Evolutionary conservation across 1,139 yeast genomes (phyloP).

Genomic region (Arxiozyma slooffiae): DNA sequence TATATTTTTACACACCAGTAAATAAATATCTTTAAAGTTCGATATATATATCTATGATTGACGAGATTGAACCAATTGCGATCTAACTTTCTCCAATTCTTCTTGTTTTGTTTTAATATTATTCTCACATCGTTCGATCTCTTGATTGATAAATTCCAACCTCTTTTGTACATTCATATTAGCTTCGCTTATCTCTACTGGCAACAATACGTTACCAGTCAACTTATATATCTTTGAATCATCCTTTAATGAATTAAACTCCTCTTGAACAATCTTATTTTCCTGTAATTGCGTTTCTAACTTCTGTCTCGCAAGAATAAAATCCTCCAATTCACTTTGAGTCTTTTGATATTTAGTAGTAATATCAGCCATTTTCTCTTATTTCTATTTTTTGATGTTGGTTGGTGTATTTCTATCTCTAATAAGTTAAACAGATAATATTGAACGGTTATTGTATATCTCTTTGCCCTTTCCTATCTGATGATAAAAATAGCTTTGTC

Average conservation of each 20-base stretch:
- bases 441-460: neutral
- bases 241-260: slow-evolving; percentile 53
- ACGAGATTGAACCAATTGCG: slow-evolving; percentile 33
- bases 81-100: slow-evolving; percentile 42
- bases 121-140: slow-evolving; percentile 59
- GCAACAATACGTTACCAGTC: slow-evolving; percentile 85
- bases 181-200: slow-evolving; percentile 80
- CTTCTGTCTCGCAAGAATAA: slow-evolving; percentile 53
- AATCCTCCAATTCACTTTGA: slow-evolving; percentile 39
- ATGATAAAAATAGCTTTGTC: too few relatives aligned
- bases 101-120: slow-evolving; percentile 47
- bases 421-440: neutral
- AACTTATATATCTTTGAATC: slow-evolving; percentile 72
- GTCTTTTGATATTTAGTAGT: slow-evolving; percentile 26
- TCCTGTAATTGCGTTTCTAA: slow-evolving; percentile 80
- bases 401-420: neutral
- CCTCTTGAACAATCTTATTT: slow-evolving; percentile 80
- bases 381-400: neutral
- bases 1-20: neutral
- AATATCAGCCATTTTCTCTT: slow-evolving; percentile 15
- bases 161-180: slow-evolving; percentile 74
- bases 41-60: slow-evolving; percentile 5
- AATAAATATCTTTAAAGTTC: neutral
- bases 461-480: too few relatives aligned
- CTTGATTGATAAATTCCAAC: slow-evolving; percentile 72